Conservation (phyloP, 768 basidiomycete species). For the Chlorophyllum brunneum region DNA sequence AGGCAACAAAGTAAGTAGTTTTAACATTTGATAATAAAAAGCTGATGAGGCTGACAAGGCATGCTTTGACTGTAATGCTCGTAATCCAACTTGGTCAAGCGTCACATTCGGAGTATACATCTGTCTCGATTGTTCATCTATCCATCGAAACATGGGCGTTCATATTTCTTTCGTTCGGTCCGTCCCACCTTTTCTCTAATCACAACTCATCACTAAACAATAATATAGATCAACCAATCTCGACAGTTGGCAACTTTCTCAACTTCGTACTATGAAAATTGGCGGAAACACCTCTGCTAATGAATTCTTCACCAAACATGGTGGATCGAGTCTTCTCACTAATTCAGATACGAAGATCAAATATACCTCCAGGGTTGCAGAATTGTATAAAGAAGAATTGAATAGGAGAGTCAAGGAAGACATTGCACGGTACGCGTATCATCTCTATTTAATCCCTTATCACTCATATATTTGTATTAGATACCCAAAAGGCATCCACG, state of each 20-base stretch:
- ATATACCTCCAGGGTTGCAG: slow-evolving; percentile 80
- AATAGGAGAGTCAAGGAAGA: slow-evolving; percentile 79
- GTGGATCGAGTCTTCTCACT: slow-evolving; percentile 63
- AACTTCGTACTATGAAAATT: slow-evolving; percentile 94
- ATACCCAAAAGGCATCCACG: slow-evolving; percentile 68
- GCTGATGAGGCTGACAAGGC: slow-evolving; percentile 22
- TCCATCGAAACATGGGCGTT: slow-evolving; percentile 96
- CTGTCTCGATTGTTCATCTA: slow-evolving; percentile 93
- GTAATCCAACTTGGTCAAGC: slow-evolving; percentile 97
- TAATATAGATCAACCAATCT: slow-evolving; percentile 84
- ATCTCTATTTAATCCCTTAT: slow-evolving; percentile 8
- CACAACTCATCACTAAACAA: neutral
- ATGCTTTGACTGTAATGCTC: slow-evolving; percentile 94
- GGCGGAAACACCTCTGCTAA: slow-evolving; percentile 86
- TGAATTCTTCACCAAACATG: slow-evolving; percentile 89
- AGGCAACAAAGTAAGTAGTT: slow-evolving; percentile 71
- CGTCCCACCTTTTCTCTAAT: slow-evolving; percentile 4
- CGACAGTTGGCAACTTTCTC: slow-evolving; percentile 87
- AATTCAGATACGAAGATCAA: slow-evolving; percentile 85
- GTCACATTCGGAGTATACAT: slow-evolving; percentile 97
- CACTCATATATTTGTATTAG: slow-evolving; percentile 32
- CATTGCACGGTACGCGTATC: slow-evolving; percentile 45
- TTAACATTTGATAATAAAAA: neutral
- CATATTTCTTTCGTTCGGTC: slow-evolving; percentile 98
- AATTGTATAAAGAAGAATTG: slow-evolving; percentile 91